Percentiles rank a stretch among this genome's conserved stretches.
Evolutionary conservation across 139 green algal genomes (phyloP).

Genomic region (Gonium pectorale): DNA sequence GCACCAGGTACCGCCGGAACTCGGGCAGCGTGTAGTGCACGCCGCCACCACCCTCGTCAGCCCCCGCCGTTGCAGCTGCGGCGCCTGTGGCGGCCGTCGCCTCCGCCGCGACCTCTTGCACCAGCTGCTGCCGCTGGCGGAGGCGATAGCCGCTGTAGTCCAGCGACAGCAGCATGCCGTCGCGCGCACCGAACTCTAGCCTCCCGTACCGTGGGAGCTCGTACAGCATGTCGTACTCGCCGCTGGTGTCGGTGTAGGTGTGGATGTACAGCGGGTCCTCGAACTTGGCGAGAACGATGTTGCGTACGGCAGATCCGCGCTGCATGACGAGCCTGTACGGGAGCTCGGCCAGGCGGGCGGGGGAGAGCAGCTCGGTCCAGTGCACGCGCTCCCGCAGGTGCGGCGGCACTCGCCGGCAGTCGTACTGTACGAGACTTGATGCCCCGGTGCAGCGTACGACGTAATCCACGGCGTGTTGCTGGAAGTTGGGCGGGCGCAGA

Average conservation of each 20-base stretch:
- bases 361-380: neutral
- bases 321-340: constrained; percentile 50
- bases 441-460: constrained; percentile 11
- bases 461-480: constrained; percentile 45
- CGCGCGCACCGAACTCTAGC: constrained; percentile 68
- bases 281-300: constrained; percentile 60
- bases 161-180: constrained; percentile 2
- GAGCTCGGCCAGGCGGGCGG: neutral
- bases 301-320: neutral
- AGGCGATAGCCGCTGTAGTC: constrained; percentile 58
- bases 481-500: constrained; percentile 52
- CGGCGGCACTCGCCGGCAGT: constrained; percentile 5
- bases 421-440: neutral
- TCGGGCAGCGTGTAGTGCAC: constrained; percentile 68
- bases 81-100: too few relatives aligned
- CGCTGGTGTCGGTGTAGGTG: neutral
- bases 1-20: constrained; percentile 67
- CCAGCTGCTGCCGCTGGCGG: constrained; percentile 13
- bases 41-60: too few relatives aligned
- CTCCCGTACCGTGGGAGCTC: constrained; percentile 66
- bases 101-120: too few relatives aligned
- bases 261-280: constrained; percentile 65
- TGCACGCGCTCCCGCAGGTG: constrained; percentile 5
- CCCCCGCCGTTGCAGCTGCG: too few relatives aligned
- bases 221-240: constrained; percentile 43